Evolutionary conservation across 148 eudicot species (phyloP).

Genomic region (Bassia scoparia): DNA sequence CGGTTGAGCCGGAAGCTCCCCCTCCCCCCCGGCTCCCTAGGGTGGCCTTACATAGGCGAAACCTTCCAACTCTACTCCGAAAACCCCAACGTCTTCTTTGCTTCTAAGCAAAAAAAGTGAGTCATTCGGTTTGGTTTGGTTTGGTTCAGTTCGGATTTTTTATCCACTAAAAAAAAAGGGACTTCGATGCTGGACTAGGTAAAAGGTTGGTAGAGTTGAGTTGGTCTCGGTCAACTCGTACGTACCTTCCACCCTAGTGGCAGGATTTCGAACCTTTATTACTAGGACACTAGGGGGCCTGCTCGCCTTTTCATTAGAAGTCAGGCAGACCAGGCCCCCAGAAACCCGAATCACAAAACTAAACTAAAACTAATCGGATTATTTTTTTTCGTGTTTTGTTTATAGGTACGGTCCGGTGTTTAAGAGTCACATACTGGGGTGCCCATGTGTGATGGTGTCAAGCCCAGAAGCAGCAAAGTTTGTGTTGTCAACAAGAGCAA

Average conservation of each 20-base stretch:
- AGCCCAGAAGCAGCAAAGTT: conserved; percentile 79
- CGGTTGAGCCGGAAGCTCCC: conserved; percentile 36
- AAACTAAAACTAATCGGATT: not conserved
- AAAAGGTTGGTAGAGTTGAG: too few species aligned
- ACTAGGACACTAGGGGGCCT: too few species aligned
- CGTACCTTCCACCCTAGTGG: too few species aligned
- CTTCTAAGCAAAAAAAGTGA: conserved; percentile 74
- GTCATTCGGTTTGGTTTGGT: conserved; percentile 15
- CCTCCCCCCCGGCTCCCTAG: conserved; percentile 86
- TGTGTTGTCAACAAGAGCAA: conserved; percentile 58
- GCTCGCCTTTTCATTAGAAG: too few species aligned
- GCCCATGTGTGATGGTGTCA: conserved; percentile 87
- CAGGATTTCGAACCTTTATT: too few species aligned
- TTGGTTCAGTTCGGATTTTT: too few species aligned
- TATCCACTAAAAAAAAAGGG: too few species aligned
- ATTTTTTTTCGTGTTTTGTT: not conserved
- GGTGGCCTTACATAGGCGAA: conserved; percentile 89
- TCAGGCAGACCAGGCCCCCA: too few species aligned
- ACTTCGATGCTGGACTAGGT: too few species aligned
- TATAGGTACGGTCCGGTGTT: conserved; percentile 79
- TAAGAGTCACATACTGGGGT: conserved; percentile 83
- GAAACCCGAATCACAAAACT: not conserved
- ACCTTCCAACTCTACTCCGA: conserved; percentile 89
- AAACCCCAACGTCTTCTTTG: conserved; percentile 83
- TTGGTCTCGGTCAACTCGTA: too few species aligned